These are phyloP conservation scores for Prosopis cineraria DNA, from an alignment of 306 rosid species.

Conservation along the genomic window DNA sequence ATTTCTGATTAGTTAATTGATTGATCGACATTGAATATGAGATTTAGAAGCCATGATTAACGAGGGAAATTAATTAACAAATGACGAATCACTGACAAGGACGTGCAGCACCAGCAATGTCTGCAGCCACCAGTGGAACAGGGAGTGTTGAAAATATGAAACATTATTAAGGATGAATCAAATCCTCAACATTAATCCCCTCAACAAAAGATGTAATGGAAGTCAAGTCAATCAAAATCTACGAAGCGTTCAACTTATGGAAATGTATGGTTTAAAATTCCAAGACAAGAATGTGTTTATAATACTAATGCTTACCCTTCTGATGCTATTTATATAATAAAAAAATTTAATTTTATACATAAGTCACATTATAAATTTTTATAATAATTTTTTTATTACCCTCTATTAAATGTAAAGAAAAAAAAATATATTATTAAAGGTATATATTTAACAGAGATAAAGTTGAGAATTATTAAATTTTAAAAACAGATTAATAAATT, in stretches of 20 bases:
- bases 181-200: background rate
- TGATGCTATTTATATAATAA: too few species aligned
- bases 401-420: too few species aligned
- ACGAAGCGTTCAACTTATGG: background rate
- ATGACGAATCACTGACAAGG: background rate
- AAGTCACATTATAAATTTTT: too few species aligned
- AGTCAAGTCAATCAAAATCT: conserved; percentile 52
- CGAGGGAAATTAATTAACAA: background rate
- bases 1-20: background rate
- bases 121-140: conserved; percentile 46
- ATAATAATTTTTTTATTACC: too few species aligned
- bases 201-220: conserved; percentile 30
- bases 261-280: background rate
- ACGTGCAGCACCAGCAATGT: conserved; percentile 11
- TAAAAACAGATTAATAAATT: too few species aligned
- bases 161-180: background rate
- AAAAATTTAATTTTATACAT: too few species aligned
- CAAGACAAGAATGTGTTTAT: background rate
- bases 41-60: background rate
- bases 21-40: background rate
- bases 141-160: too few species aligned
- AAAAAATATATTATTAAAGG: too few species aligned
- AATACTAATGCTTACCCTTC: too few species aligned
- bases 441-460: too few species aligned
- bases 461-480: too few species aligned